phyloP scores from a whole-genome alignment of 306 rosid species.

The Acmispon strigosus region DNA sequence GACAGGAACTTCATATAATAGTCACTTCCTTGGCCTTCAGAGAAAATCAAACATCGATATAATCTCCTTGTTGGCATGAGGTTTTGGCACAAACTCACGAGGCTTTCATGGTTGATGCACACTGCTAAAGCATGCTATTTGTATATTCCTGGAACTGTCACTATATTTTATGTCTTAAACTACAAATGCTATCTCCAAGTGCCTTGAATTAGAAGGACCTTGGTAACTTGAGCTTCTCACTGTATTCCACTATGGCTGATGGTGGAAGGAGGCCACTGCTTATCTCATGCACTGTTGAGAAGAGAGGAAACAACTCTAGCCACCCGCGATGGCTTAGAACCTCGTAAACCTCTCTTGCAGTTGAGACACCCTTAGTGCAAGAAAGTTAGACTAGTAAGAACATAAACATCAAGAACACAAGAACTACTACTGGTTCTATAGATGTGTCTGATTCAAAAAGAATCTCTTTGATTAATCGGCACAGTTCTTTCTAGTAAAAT shows the following conservation, averaged over 20 bases:
- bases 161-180: neutral
- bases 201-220: slow-evolving; percentile 31
- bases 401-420: neutral
- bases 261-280: slow-evolving; percentile 81
- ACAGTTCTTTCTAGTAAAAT: neutral
- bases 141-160: slow-evolving; percentile 13
- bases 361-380: slow-evolving; percentile 73
- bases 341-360: slow-evolving; percentile 82
- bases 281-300: slow-evolving; percentile 84
- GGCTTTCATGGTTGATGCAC: neutral
- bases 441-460: neutral
- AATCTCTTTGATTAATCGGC: neutral
- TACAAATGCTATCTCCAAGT: neutral
- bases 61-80: neutral
- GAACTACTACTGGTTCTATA: neutral
- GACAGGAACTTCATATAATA: neutral
- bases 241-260: slow-evolving; percentile 79
- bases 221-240: slow-evolving; percentile 59
- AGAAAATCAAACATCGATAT: slow-evolving; percentile 9
- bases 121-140: neutral
- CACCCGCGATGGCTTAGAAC: slow-evolving; percentile 89
- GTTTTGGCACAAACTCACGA: neutral
- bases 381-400: neutral
- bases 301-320: slow-evolving; percentile 84
- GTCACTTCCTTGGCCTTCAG: neutral